phyloP scores from a whole-genome alignment of 2,329 filamentous ascomycete species.

The Calonectria pseudoturangicola region DNA sequence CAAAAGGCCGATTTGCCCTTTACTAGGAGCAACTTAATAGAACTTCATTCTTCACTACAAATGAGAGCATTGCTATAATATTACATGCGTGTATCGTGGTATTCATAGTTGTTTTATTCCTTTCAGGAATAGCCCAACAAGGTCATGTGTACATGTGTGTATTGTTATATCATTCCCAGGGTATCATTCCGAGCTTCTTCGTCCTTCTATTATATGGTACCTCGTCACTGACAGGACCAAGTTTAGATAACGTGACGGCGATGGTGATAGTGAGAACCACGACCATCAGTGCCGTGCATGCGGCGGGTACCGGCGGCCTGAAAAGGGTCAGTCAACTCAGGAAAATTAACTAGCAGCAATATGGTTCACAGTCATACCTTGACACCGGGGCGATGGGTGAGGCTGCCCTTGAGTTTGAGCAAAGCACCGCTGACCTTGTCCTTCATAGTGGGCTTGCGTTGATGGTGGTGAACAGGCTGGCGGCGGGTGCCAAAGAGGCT shows the following conservation, averaged over 20 bases:
- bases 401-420: constrained; percentile 81
- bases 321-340: constrained; percentile 33
- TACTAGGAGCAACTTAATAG: constrained; percentile 36
- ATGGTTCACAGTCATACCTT: constrained; percentile 71
- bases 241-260: constrained; percentile 48
- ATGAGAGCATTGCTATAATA: constrained; percentile 48
- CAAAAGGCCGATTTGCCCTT: constrained; percentile 29
- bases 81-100: constrained; percentile 42
- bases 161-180: constrained; percentile 6
- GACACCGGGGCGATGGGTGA: constrained; percentile 81
- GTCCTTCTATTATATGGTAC: not conserved
- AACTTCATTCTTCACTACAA: constrained; percentile 44
- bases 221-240: not conserved
- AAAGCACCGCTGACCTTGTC: constrained; percentile 88
- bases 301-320: constrained; percentile 83
- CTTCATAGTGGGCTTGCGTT: constrained; percentile 79
- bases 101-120: not conserved
- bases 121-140: too few relatives aligned
- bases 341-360: not conserved
- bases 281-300: constrained; percentile 84
- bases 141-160: constrained; percentile 41
- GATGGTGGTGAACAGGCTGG: constrained; percentile 75
- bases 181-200: constrained; percentile 35
- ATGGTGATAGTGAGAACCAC: constrained; percentile 69
- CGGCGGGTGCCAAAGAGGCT: constrained; percentile 65